These are phyloP conservation scores for Tephrocybe sp. DNA, from an alignment of 768 basidiomycete genomes.

Conservation along the genomic window DNA sequence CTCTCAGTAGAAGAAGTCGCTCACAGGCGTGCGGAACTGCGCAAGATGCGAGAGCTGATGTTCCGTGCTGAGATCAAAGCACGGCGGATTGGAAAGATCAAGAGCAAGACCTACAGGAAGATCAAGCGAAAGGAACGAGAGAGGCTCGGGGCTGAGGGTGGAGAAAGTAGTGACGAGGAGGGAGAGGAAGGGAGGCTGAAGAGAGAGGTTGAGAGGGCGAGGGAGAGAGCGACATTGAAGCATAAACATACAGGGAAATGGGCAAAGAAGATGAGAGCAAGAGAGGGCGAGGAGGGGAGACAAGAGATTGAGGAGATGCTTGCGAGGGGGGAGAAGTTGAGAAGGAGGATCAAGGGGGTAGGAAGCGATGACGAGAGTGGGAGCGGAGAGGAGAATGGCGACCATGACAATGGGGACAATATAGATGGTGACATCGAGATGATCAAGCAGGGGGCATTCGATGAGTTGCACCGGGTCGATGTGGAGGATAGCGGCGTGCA, in stretches of 20 bases:
- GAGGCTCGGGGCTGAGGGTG: constrained; percentile 49
- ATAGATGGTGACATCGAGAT: constrained; percentile 37
- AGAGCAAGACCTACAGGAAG: constrained; percentile 89
- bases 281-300: constrained; percentile 53
- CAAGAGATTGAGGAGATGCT: constrained; percentile 85
- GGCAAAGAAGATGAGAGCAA: constrained; percentile 73
- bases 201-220: constrained; percentile 77
- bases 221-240: constrained; percentile 84
- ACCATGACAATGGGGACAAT: constrained; percentile 45
- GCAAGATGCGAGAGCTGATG: constrained; percentile 88
- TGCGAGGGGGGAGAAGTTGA: constrained; percentile 74
- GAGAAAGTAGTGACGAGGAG: constrained; percentile 46
- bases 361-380: constrained; percentile 54
- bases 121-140: constrained; percentile 79
- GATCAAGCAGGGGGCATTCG: constrained; percentile 71
- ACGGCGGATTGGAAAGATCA: constrained; percentile 90
- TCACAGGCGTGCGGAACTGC: constrained; percentile 76
- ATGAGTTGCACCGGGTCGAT: constrained; percentile 65
- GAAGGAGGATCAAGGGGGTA: constrained; percentile 72
- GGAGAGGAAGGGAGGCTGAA: constrained; percentile 61
- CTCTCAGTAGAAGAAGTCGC: constrained; percentile 85
- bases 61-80: constrained; percentile 93
- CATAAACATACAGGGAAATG: constrained; percentile 90
- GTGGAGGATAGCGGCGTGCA: constrained; percentile 31
- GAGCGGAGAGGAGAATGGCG: constrained; percentile 37